Evolutionary conservation across 352 stramenopile species (phyloP), one percentile per base, ranked within the genome.

Genomic region (Pythium oligandrum): DNA sequence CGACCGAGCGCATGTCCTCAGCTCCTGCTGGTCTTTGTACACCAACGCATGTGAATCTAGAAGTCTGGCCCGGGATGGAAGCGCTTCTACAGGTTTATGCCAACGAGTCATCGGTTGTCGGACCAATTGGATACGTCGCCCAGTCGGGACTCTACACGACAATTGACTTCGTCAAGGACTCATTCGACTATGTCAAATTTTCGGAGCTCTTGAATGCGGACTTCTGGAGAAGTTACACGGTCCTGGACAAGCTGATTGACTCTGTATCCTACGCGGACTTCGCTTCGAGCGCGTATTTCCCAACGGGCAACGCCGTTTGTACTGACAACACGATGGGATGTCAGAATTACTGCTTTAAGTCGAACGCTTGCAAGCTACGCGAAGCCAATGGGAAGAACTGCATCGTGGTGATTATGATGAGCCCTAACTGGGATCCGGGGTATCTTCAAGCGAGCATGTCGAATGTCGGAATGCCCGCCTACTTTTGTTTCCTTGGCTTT

Each of bases 201-300:
- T 46, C 52, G 0, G 8, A 43, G 1, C 49, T 51, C 26, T 70
- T 67, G 30, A 59, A 48, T 17, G 57, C 65, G 4, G 62, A 74
- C 50, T 85, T 77, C 55, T 85, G 70, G 69, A 55, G 65, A 2
- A 66, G 72, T 42, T 85, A 77, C 45, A 52, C 31, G 8, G 35
- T 4, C 4, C 61, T 54, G 39, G 58, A 80, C 3, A 31, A 61
- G 1, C 60, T 83, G n/a, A 75, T 83, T 38, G 17, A 26, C 17
- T 26, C 17, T 26, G 17, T 26, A 26, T 26, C 17, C 17, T 26
- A 26, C 17, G 10, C 32, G 3, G 42, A 32, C 0, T 17, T 77
- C 3, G 12, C 36, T 9, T 51, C 52, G 3, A 46, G 49, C 10
- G 4, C 17, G 0, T 75, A 61, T 38, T 79, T 53, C 35, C 62